Conservation (phyloP, 2,329 filamentous ascomycete genomes). For the Fusarium goolgardi region DNA sequence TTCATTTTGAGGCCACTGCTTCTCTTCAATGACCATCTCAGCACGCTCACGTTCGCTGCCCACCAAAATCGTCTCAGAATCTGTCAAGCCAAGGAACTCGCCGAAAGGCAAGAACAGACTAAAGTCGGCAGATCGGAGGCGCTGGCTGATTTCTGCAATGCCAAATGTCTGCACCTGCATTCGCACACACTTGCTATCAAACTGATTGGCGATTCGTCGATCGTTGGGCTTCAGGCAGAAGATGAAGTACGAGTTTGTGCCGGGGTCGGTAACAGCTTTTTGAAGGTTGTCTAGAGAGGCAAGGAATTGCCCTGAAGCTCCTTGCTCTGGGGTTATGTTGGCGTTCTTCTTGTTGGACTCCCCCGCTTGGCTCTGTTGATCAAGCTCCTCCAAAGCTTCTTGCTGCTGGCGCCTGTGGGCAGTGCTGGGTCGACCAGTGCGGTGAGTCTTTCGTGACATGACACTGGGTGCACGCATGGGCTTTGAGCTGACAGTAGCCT, state of each 20-base stretch:
- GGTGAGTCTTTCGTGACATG: conserved; percentile 79
- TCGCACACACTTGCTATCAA: conserved; percentile 97
- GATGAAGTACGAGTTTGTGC: conserved; percentile 93
- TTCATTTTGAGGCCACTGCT: conserved; percentile 92
- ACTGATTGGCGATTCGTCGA: conserved; percentile 95
- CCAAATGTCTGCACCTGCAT: conserved; percentile 95
- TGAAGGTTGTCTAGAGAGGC: conserved; percentile 90
- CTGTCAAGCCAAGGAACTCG: conserved; percentile 90
- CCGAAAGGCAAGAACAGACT: conserved; percentile 95
- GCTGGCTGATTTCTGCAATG: conserved; percentile 95
- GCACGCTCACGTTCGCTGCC: conserved; percentile 93
- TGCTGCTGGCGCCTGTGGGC: conserved; percentile 55
- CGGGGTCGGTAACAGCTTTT: conserved; percentile 82
- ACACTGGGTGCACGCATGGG: conserved; percentile 93
- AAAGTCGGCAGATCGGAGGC: conserved; percentile 92
- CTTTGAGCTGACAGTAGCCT: conserved; percentile 96
- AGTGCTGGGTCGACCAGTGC: conserved; percentile 50
- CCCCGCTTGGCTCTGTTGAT: conserved; percentile 61
- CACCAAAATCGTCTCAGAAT: conserved; percentile 85
- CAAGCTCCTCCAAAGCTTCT: conserved; percentile 60
- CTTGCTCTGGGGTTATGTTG: conserved; percentile 73
- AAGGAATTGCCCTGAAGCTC: conserved; percentile 92
- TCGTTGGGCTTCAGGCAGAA: conserved; percentile 99
- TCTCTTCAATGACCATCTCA: conserved; percentile 90
- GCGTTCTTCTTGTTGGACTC: conserved; percentile 57